phyloP scores from a whole-genome alignment of 495 filamentous ascomycete species.

The Immersiella caudata region DNA sequence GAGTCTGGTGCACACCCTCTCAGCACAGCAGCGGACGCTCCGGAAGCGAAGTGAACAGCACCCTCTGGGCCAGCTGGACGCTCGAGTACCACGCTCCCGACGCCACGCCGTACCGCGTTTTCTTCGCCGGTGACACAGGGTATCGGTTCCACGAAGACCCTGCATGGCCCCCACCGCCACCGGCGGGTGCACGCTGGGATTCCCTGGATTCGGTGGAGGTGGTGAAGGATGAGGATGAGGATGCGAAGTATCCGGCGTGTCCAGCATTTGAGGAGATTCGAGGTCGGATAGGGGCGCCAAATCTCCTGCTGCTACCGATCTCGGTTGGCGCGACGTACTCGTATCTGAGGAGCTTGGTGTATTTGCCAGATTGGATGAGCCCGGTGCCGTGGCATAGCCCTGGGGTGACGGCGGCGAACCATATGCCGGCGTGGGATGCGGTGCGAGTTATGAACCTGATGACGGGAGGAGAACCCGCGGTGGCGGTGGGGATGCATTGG shows the following conservation, averaged over 20 bases:
- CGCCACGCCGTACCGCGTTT: conserved; percentile 24
- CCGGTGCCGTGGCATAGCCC: conserved; percentile 32
- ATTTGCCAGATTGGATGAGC: conserved; percentile 32
- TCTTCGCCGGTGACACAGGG: conserved; percentile 39
- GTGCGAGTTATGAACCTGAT: conserved; percentile 35
- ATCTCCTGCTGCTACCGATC: conserved; percentile 34
- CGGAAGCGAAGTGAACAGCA: conserved; percentile 32
- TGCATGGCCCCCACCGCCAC: conserved; percentile 32
- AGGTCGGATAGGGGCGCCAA: conserved; percentile 26
- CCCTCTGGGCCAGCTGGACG: conserved; percentile 60
- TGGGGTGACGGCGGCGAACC: conserved; percentile 32
- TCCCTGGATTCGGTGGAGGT: neutral
- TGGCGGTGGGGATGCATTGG: conserved; percentile 41
- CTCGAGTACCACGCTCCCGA: conserved; percentile 30
- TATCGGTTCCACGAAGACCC: conserved; percentile 37
- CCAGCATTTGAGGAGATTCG: conserved; percentile 34
- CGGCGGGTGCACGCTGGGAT: neutral
- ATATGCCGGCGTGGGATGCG: conserved; percentile 43
- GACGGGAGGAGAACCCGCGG: conserved; percentile 14
- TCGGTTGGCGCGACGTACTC: conserved; percentile 35
- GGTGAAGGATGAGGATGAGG: conserved; percentile 9
- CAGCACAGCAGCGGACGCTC: conserved; percentile 52
- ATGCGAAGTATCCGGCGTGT: conserved; percentile 29
- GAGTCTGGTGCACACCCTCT: conserved; percentile 45
- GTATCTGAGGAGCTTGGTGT: conserved; percentile 34